These are phyloP conservation scores for Wickerhamiella cacticola DNA, from an alignment of 805 yeast genomes.

Conservation along the genomic window DNA sequence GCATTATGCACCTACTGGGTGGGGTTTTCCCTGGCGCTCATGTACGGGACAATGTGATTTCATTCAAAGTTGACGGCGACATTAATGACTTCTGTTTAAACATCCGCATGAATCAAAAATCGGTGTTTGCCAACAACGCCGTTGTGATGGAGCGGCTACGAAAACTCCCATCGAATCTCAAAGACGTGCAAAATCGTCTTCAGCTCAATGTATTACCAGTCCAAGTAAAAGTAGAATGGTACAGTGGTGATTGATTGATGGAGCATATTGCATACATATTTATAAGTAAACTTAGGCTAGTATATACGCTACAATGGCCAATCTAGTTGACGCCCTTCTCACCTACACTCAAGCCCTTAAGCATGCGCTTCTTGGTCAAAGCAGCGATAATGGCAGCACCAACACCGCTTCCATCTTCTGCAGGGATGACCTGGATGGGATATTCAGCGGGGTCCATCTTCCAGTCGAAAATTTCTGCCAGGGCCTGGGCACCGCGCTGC, in stretches of 20 bases:
- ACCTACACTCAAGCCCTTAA: conserved; percentile 39
- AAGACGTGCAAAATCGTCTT: background rate
- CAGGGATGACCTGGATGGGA: conserved; percentile 77
- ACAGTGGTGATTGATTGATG: background rate
- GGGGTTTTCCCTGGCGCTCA: conserved; percentile 76
- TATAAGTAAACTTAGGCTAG: background rate
- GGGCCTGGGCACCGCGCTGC: conserved; percentile 76
- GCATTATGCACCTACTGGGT: conserved; percentile 63
- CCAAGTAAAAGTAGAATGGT: conserved; percentile 10
- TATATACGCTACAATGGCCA: no score
- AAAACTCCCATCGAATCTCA: background rate
- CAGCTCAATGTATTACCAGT: background rate
- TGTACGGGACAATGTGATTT: conserved; percentile 38
- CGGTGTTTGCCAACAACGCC: conserved; percentile 18
- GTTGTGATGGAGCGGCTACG: conserved; percentile 16
- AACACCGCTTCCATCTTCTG: conserved; percentile 97
- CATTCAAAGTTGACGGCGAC: conserved; percentile 17
- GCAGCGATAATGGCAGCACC: conserved; percentile 99
- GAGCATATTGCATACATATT: background rate
- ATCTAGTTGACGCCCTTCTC: conserved; percentile 7
- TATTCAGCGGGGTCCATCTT: conserved; percentile 40
- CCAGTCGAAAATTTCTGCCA: conserved; percentile 87
- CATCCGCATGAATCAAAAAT: conserved; percentile 19
- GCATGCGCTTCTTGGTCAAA: conserved; percentile 68
- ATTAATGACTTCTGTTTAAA: conserved; percentile 20